Base-by-base conservation (phyloP, 441 rosid species). In the Daphne laureola region DNA sequence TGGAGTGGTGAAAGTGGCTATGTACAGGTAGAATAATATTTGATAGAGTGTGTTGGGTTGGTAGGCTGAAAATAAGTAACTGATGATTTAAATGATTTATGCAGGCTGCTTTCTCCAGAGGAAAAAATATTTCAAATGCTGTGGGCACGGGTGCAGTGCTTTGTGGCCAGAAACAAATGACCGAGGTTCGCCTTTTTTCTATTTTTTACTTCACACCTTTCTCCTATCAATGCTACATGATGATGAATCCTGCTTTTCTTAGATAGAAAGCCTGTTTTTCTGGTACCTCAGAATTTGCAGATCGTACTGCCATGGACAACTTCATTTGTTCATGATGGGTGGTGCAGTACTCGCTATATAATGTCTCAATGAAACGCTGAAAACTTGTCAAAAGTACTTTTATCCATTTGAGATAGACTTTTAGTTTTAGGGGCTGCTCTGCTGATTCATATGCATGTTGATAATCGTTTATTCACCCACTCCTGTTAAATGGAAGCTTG, bases 91-190 rank as follows among this genome's bases (percentile, higher is more conserved):
- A 35, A 4, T 62, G 65, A 38, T 16, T 54, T 55, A 59, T 48
- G 55, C 80, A 93, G 97, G 89, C 89, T 67, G 99, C 96, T 65
- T 93, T 93, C 61, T 65, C 83, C 46, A 80, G 83, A 70, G 83
- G 84, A 55, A 85, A 80, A 66, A 69, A 77, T 56, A 67, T 78
- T 55, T 65, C 51, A 54, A 70, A 61, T 54, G 87, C 95, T 3
- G 12, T 47, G 23, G 83, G 82, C 57, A 80, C 91, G 0, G 96
- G 89, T 47, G 97, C 66, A 4, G 80, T 93, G 51, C 83, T 93
- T 17, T 93, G 99, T 54, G 97, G 99, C 57, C 97, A 85, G 78
- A 87, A 66, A 76, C 96, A 87, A 85, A 93, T 93, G 99, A 66
- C 86, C 11, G 97, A 93, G 95, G 98, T 90, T 62, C 62, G 73